Base-by-base conservation (phyloP, 805 yeast species). In the Candida ficus region DNA sequence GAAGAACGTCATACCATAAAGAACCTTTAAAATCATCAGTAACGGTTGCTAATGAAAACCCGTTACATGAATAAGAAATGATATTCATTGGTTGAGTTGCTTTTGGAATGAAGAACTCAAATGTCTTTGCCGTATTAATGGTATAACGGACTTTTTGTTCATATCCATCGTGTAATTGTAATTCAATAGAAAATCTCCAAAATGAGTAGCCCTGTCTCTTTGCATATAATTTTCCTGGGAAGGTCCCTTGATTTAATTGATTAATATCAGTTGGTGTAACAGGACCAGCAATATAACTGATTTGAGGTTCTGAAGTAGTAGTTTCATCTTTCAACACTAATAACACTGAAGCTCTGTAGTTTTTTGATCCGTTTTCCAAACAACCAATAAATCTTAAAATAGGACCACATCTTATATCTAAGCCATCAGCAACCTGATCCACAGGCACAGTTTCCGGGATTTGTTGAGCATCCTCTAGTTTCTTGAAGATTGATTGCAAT, bases 31-130 rank as follows among this genome's bases (percentile, higher is more conserved):
- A 93, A 5, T 61, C 60, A 0, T 66, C 53, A 2, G 96, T 80
- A 40, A 81, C 83, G 1, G 86, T 82, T 4, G 73, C 73, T 37
- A 85, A 58, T 2, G 95, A 84, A 59, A 89, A 91, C 10, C 97
- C 97, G 57, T 90, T 90, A 64, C 97, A 90, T 2, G 96, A 86
- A 60, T 75, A 83, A 17, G 91, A 82, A 62, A 89, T 72, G 6
- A 82, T 72, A 58, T 89, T 90, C 87, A 88, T 87, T 20, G 89
- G 73, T 56, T 80, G 79, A 3, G 63, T 53, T 1, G 53, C 47
- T 0, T 83, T 66, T 0, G 97, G 96, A 3, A 90, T 53, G 57
- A 62, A 85, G 55, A 90, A 89, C 47, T 78, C 74, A 57, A 70
- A 84, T 29, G 70, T 64, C n/a, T 53, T 52, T 17, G 54, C 53